These are phyloP conservation scores for Asterionellopsis glacialis DNA, from an alignment of 108 stramenopile genomes.

Conservation along the genomic window DNA sequence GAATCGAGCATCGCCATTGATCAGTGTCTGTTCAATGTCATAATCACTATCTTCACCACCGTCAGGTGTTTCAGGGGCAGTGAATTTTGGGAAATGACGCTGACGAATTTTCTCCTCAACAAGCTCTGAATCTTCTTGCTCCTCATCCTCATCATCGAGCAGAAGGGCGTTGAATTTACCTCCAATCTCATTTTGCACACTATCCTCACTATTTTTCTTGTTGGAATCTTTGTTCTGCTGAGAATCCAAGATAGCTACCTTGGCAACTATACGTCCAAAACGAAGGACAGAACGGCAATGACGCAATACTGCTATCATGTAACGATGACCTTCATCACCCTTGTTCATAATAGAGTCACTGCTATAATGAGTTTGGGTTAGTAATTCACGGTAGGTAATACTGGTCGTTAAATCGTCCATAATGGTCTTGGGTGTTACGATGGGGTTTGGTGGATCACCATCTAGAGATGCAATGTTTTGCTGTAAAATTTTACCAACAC, in stretches of 20 bases:
- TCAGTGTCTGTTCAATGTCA: conserved; percentile 1
- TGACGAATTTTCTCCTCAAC: neutral
- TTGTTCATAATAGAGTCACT: no score
- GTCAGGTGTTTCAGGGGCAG: neutral
- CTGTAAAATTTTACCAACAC: conserved; percentile 5
- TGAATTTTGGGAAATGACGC: neutral
- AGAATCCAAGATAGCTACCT: no score
- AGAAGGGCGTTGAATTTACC: conserved; percentile 8
- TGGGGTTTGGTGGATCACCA: neutral
- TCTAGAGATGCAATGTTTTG: conserved; percentile 1
- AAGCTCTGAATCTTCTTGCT: no score
- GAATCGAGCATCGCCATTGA: conserved; percentile 8
- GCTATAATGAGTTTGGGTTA: no score
- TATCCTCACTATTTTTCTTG: neutral
- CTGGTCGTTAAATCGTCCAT: conserved; percentile 5
- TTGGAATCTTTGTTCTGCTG: no score
- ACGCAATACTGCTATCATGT: conserved; percentile 5
- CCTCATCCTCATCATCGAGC: conserved; percentile 2
- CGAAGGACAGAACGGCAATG: conserved; percentile 5
- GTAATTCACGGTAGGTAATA: conserved; percentile 6
- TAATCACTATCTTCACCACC: conserved; percentile 1
- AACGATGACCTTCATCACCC: conserved; percentile 6
- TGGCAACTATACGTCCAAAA: conserved; percentile 1
- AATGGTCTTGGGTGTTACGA: conserved; percentile 6
- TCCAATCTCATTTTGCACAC: conserved; percentile 4